A percentile compares a stretch with the other conserved stretches of the same genome.
Conservation (phyloP, 2,329 filamentous ascomycete genomes). For the Dothiorella sarmentorum region DNA sequence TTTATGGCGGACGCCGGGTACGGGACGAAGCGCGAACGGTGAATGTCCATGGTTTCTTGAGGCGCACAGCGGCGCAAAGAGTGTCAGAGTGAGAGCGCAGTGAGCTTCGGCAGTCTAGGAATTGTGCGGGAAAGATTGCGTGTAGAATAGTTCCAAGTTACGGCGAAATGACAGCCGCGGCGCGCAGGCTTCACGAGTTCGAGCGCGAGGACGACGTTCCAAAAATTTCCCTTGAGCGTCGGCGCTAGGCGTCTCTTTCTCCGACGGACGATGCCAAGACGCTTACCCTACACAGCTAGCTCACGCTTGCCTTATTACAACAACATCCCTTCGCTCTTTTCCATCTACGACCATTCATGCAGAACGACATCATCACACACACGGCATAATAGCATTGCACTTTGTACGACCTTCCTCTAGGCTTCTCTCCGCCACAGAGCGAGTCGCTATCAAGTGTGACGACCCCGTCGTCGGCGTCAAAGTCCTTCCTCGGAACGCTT, state of each 20-base stretch:
- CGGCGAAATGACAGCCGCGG: not conserved
- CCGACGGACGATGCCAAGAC: too few species aligned
- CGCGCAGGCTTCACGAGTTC: constrained; percentile 6
- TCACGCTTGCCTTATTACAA: constrained; percentile 14
- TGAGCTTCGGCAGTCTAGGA: not conserved
- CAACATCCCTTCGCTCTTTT: not conserved
- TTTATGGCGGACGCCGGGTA: constrained; percentile 92
- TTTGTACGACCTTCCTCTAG: not conserved
- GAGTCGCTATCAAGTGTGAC: not conserved
- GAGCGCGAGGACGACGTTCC: constrained; percentile 6
- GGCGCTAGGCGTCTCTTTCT: not conserved
- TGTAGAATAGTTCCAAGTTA: not conserved
- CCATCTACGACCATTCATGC: not conserved
- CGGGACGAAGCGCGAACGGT: constrained; percentile 92
- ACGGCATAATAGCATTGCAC: not conserved
- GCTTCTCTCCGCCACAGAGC: not conserved
- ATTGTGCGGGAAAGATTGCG: not conserved
- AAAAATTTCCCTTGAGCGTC: constrained; percentile 17
- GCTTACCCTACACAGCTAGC: not conserved
- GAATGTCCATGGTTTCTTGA: constrained; percentile 72
- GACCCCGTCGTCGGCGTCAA: constrained; percentile 6
- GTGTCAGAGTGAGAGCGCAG: not conserved
- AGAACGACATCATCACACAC: constrained; percentile 7
- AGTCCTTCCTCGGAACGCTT: not conserved
- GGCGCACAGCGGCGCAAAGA: not conserved